Evolutionary conservation across 129 eudicot species (phyloP), one percentile per base, ranked within the genome.

Genomic region (Saposhnikovia divaricata): DNA sequence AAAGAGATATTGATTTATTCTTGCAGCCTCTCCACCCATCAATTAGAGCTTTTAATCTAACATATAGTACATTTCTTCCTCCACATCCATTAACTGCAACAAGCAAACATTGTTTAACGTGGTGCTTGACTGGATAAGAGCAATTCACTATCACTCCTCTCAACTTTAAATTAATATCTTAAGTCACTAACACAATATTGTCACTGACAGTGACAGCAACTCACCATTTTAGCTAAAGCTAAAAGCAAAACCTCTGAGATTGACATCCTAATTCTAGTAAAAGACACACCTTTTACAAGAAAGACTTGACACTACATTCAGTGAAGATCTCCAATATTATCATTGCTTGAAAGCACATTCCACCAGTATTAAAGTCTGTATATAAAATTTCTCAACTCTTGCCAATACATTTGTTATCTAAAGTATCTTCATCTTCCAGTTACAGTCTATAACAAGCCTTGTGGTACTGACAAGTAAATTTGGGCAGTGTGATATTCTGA

Each of bases 1-100:
- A 72, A 10, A 51, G 28, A 23, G 12, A 21, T 19, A 18, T 10
- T 43, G 50, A 72, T 14, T 10, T 74, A 74, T 42, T 46, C 37
- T 42, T 42, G 50, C 76, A 72, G 11, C 75, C 43, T 71, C 75
- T 71, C 46, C 46, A 34, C 75, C 28, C 75, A 39, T 18, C n/a
- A 37, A 18, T 39, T 8, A 3, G 27, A 31, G 46, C 74, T 70
- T 70, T 38, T 16, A 38, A 16, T 19, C 45, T 0, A 70, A 38
- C 48, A 40, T 9, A 72, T 21, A 21, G 27, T 23, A 57, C 28
- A 57, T 57, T 11, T 21, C 76, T 72, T 42, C 76, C 51, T 19
- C 65, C 76, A 42, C 27, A 72, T 19, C 18, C 76, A 40, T 42
- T 27, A 71, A 23, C 47, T 71, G 75, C 74, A 23, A 57, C 27